A percentile compares a stretch with the other conserved stretches of the same genome.
Conservation (phyloP, 768 basidiomycete species). For the Pleurotus ostreatus region DNA sequence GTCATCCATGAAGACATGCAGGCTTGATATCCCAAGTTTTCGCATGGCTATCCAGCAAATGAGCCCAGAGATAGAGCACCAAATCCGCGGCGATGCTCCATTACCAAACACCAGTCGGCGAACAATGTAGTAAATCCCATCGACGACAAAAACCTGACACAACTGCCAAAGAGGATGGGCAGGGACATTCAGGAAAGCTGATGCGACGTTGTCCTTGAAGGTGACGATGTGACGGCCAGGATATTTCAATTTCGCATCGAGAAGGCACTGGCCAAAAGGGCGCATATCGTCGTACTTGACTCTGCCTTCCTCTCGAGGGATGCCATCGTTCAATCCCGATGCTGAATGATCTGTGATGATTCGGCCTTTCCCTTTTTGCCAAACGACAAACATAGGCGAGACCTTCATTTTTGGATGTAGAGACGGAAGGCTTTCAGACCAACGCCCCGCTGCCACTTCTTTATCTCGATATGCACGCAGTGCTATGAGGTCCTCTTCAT, state of each 20-base stretch:
- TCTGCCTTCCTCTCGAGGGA: not conserved
- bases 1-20: slow-evolving; percentile 26
- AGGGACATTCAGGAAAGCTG: slow-evolving; percentile 27
- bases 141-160: slow-evolving; percentile 23
- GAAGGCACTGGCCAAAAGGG: slow-evolving; percentile 13
- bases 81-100: slow-evolving; percentile 19
- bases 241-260: slow-evolving; percentile 5
- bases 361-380: no score
- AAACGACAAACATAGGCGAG: no score
- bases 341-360: no score
- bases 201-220: slow-evolving; percentile 24
- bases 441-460: no score
- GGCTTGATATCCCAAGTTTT: slow-evolving; percentile 13
- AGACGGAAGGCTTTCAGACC: no score
- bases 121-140: slow-evolving; percentile 20
- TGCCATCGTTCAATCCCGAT: no score
- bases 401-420: no score
- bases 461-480: no score
- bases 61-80: slow-evolving; percentile 21
- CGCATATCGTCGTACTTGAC: slow-evolving; percentile 21
- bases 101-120: slow-evolving; percentile 24
- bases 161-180: slow-evolving; percentile 30
- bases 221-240: slow-evolving; percentile 9
- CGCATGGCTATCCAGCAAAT: slow-evolving; percentile 23
- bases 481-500: no score